A percentile compares a stretch with the other conserved stretches of the same genome.
phyloP scores from a whole-genome alignment of 305 asterid species.

The Fraxinus angustifolia region DNA sequence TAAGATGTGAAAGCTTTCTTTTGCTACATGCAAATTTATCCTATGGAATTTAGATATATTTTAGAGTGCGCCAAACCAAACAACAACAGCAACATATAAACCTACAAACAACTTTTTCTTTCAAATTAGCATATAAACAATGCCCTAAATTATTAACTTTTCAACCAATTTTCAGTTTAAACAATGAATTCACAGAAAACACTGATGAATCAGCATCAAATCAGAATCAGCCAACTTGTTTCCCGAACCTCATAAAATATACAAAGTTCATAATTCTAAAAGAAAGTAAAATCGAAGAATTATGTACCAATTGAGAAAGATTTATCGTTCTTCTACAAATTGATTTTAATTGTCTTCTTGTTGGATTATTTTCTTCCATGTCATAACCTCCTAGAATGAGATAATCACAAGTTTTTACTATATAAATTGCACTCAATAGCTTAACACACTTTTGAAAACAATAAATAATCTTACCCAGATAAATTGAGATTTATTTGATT shows the following conservation, averaged over 20 bases:
- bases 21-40: too few relatives aligned
- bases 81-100: too few relatives aligned
- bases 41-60: too few relatives aligned
- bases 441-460: not conserved
- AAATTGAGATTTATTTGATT: constrained; percentile 34
- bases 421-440: not conserved
- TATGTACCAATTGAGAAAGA: not conserved
- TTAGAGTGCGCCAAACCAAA: too few relatives aligned
- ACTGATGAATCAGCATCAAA: not conserved
- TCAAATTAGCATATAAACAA: too few relatives aligned
- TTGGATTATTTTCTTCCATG: constrained; percentile 42
- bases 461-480: constrained; percentile 53
- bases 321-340: not conserved
- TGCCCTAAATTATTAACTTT: not conserved
- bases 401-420: not conserved
- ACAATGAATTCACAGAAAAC: not conserved
- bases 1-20: too few relatives aligned
- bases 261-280: not conserved
- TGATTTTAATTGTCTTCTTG: not conserved
- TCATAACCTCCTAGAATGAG: constrained; percentile 56
- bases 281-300: constrained; percentile 1
- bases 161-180: not conserved
- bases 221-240: not conserved
- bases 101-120: too few relatives aligned
- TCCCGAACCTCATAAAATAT: not conserved